Percentiles rank a stretch among this genome's conserved stretches.
phyloP scores from a whole-genome alignment of 1,139 yeast genomes.

The Yamadazyma dendronema region DNA sequence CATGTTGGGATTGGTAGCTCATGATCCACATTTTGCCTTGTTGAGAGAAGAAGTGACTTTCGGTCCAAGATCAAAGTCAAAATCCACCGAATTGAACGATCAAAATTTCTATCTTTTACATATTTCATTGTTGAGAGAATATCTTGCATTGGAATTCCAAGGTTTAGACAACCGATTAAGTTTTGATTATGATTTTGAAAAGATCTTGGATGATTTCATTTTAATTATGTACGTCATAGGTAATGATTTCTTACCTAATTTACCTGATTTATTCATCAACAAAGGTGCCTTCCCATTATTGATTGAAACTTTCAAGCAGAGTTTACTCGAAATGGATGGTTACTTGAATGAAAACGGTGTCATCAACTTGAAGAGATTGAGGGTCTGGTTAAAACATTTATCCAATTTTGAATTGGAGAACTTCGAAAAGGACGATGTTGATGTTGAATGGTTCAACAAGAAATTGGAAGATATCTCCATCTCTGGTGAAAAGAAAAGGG shows the following conservation, averaged over 20 bases:
- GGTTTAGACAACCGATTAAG: slow-evolving; percentile 61
- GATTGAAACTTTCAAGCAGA: slow-evolving; percentile 81
- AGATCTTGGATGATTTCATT: slow-evolving; percentile 88
- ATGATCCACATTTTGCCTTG: slow-evolving; percentile 93
- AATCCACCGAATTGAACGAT: slow-evolving; percentile 57
- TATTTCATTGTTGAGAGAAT: slow-evolving; percentile 84
- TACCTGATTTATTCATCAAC: slow-evolving; percentile 89
- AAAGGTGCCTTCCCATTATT: slow-evolving; percentile 95
- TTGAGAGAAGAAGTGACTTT: slow-evolving; percentile 94
- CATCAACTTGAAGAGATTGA: slow-evolving; percentile 71
- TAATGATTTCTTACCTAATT: slow-evolving; percentile 96
- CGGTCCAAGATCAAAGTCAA: slow-evolving; percentile 52
- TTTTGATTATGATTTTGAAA: slow-evolving; percentile 83
- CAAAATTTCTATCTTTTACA: slow-evolving; percentile 85
- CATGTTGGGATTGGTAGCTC: slow-evolving; percentile 92
- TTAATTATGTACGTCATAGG: slow-evolving; percentile 93
- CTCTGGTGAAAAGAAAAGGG: slow-evolving; percentile 67
- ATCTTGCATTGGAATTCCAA: slow-evolving; percentile 79
- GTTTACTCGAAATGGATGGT: slow-evolving; percentile 73
- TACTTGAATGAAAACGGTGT: slow-evolving; percentile 82
- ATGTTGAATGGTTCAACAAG: slow-evolving; percentile 87
- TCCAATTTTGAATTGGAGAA: slow-evolving; percentile 76
- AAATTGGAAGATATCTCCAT: slow-evolving; percentile 78
- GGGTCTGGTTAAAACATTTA: slow-evolving; percentile 67
- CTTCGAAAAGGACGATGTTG: slow-evolving; percentile 79